Evolutionary conservation across 202 grass and related monocot genomes (phyloP).

Genomic region (Digitaria exilis): DNA sequence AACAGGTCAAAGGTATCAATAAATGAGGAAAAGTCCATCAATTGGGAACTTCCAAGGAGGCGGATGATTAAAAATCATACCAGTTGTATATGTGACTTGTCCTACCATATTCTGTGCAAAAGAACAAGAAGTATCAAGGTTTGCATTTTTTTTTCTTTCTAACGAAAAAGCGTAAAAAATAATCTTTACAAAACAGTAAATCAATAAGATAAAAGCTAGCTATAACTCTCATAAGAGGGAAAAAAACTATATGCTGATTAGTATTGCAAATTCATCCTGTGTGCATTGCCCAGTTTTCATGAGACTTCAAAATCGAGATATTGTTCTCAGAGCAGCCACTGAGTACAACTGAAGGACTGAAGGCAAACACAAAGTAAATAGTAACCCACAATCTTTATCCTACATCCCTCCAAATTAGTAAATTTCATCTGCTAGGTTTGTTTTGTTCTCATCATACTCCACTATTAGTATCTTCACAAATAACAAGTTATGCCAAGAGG

Average conservation of each 20-base stretch:
- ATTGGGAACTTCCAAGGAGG: background rate
- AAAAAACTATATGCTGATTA: background rate
- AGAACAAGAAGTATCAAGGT: conserved; percentile 38
- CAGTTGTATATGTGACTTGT: conserved; percentile 86
- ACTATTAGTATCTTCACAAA: background rate
- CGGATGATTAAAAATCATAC: conserved; percentile 44
- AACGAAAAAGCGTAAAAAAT: conserved; percentile 23
- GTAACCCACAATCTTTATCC: background rate
- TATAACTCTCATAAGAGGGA: background rate
- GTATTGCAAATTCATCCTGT: background rate
- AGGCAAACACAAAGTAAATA: background rate
- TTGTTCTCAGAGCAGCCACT: background rate
- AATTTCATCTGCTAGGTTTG: background rate
- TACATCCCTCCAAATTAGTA: background rate
- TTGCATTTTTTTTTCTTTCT: conserved; percentile 19
- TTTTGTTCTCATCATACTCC: background rate
- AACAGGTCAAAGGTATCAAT: conserved; percentile 29
- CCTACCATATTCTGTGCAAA: conserved; percentile 73
- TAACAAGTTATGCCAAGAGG: background rate
- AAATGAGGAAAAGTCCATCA: conserved; percentile 33
- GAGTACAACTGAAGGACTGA: background rate
- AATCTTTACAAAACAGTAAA: background rate
- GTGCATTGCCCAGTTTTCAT: background rate
- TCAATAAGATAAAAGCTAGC: background rate
- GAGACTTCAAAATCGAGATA: background rate